Percentiles rank a stretch among this genome's conserved stretches.
These are phyloP conservation scores for Magnusiomyces fungicola DNA, from an alignment of 1,139 yeast species.

Conservation along the genomic window DNA sequence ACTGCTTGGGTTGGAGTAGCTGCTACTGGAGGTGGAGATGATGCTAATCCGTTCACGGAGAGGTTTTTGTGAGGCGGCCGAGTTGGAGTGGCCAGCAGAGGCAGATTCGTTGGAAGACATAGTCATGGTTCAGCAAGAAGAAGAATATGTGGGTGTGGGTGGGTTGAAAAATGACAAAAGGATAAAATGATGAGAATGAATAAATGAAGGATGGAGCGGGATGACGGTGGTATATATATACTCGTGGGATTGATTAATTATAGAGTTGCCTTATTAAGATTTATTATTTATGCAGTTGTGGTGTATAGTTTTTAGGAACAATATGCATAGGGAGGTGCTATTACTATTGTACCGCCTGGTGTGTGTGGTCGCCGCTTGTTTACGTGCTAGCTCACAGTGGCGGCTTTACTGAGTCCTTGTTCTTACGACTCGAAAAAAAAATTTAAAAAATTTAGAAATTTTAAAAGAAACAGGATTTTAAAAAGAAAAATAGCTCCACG, in stretches of 20 bases:
- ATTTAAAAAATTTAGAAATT: too few relatives aligned
- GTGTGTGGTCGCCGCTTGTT: neutral
- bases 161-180: too few relatives aligned
- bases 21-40: neutral
- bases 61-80: too few relatives aligned
- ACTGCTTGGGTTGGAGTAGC: neutral
- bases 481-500: slow-evolving; percentile 1
- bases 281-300: too few relatives aligned
- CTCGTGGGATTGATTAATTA: too few relatives aligned
- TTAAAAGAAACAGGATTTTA: neutral
- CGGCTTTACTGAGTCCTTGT: too few relatives aligned
- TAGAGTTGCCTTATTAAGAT: too few relatives aligned
- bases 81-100: neutral
- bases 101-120: neutral
- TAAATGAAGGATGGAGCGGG: neutral
- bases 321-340: neutral
- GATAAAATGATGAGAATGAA: too few relatives aligned
- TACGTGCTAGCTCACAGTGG: neutral
- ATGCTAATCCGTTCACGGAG: neutral
- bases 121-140: neutral
- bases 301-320: neutral
- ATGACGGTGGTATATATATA: neutral
- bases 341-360: neutral
- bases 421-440: too few relatives aligned
- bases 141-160: neutral